These are phyloP conservation scores for Eruca vesicaria DNA, from an alignment of 441 rosid genomes.

Conservation along the genomic window DNA sequence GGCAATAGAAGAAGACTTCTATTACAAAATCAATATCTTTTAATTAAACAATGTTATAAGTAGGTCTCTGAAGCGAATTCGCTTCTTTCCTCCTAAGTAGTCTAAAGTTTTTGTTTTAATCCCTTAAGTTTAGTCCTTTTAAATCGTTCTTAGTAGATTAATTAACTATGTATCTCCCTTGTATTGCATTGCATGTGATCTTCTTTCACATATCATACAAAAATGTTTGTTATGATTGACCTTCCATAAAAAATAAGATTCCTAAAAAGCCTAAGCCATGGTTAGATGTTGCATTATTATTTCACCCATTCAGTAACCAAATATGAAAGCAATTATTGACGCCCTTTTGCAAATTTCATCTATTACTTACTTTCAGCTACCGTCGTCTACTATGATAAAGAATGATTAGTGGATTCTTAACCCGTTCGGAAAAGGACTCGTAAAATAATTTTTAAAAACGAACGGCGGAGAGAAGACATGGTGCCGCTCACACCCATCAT, in stretches of 20 bases:
- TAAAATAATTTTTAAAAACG: not conserved
- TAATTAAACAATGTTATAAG: not conserved
- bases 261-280: not conserved
- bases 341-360: not conserved
- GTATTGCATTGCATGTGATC: slow-evolving; percentile 21
- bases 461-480: slow-evolving; percentile 46
- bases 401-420: not conserved
- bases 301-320: not conserved
- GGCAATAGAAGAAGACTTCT: not conserved
- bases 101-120: not conserved
- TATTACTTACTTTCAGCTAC: not conserved
- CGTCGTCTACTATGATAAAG: not conserved
- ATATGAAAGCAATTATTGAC: not conserved
- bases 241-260: not conserved
- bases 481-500: slow-evolving; percentile 67
- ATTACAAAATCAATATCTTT: not conserved
- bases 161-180: not conserved
- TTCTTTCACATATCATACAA: not conserved
- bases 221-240: not conserved
- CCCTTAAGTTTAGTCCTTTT: not conserved
- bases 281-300: not conserved
- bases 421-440: not conserved
- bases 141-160: not conserved
- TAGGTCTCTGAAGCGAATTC: not conserved
- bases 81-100: not conserved